Evolutionary conservation across 176 grass and related monocot genomes (phyloP).

Genomic region (Tuctoria greenei): DNA sequence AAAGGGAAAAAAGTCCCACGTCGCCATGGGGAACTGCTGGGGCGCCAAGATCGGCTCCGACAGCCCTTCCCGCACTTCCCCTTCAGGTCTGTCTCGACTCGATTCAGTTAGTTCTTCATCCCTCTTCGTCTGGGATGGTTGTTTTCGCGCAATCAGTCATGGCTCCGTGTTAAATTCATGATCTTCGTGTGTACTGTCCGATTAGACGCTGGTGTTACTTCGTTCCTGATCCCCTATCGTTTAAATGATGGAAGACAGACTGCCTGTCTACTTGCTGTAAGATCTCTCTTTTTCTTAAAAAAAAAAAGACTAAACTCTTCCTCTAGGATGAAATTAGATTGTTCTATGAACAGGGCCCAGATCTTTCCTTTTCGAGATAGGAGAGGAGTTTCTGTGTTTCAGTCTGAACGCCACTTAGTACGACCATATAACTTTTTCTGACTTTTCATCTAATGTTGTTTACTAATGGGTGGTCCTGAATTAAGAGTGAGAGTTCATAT

Average conservation of each 20-base stretch:
- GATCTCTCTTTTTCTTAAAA: neutral
- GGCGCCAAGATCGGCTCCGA: constrained; percentile 74
- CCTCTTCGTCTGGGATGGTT: neutral
- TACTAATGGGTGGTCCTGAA: neutral
- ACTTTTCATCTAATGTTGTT: constrained; percentile 19
- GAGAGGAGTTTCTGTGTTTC: neutral
- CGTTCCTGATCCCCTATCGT: neutral
- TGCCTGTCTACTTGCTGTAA: neutral
- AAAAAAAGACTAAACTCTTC: constrained; percentile 7
- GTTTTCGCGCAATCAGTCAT: neutral
- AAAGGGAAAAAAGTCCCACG: too few relatives aligned
- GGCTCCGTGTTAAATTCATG: neutral
- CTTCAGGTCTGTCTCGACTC: constrained; percentile 22
- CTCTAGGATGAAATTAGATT: neutral
- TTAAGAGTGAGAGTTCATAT: neutral
- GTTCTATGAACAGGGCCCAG: constrained; percentile 3
- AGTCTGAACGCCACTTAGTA: neutral
- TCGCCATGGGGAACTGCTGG: constrained; percentile 69
- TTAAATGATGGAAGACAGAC: neutral
- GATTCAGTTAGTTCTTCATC: neutral
- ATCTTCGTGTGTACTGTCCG: neutral
- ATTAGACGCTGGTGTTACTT: neutral
- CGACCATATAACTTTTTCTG: neutral
- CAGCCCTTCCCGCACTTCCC: constrained; percentile 35
- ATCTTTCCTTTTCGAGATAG: neutral